Evolutionary conservation across 495 filamentous ascomycete genomes (phyloP), one percentile per base, ranked within the genome.

Genomic region (Lasiosphaeria hispida): DNA sequence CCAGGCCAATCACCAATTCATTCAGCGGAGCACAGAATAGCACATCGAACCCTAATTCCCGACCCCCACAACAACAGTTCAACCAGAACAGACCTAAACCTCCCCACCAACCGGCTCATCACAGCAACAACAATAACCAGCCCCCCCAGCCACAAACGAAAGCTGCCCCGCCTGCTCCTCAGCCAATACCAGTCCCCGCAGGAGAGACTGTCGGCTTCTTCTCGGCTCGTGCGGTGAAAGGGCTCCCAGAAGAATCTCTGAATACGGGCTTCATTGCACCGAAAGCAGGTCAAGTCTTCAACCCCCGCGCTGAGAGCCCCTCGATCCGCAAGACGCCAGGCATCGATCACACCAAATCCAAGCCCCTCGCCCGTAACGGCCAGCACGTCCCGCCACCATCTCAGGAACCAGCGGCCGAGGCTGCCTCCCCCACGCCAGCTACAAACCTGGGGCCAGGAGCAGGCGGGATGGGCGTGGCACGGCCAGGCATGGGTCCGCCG

Each of bases 321-420:
- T 91, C 90, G 0, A 93, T 96, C 57, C 86, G 89, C 34, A 91
- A 93, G 65, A 96, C 92, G 3, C 86, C 88, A 0, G 92, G 92
- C n/a, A 80, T 97, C 45, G 91, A 96, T 61, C 89, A 94, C 62
- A 84, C 75, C 23, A 87, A 83, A 53, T 88, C 83, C 30, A 83
- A 84, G 37, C 87, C 89, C 0, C 75, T 95, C 0, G 76, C 74
- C 3, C 81, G 72, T 47, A 72, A 68, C 15, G 67, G 73, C 3
- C 62, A 81, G 50, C 75, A 77, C 30, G 73, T 76, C 0, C 61
- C 74, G 0, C 69, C 72, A 8, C 65, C 71, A 47, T 30, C 23
- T 30, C 23, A 30, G 23, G 64, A 59, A 36, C 62, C 57, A 23
- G 64, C 68, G 3, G 47, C 36, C 7, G 43, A 44, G 11, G 37